Percentiles rank a stretch among this genome's conserved stretches.
Conservation (phyloP, 495 filamentous ascomycete genomes). For the Aspergillus sparsus region DNA sequence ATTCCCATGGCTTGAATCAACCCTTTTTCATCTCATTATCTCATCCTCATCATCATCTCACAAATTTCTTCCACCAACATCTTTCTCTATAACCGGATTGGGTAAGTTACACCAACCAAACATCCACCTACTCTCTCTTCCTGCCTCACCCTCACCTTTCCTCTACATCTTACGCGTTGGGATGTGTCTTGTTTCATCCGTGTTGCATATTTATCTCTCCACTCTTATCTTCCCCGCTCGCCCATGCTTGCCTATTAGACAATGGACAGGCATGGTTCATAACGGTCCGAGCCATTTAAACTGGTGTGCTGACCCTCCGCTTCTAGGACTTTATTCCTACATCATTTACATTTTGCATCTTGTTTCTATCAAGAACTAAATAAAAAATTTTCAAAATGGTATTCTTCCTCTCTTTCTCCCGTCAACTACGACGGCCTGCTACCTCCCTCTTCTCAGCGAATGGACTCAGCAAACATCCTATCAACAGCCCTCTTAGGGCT, state of each 20-base stretch:
- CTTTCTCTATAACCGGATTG: slow-evolving; percentile 7
- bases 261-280: not conserved
- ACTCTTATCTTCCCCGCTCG: slow-evolving; percentile 3
- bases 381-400: slow-evolving; percentile 70
- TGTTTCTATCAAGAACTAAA: slow-evolving; percentile 15
- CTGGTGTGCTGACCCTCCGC: slow-evolving; percentile 22
- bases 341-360: slow-evolving; percentile 8
- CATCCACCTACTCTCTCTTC: not conserved
- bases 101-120: slow-evolving; percentile 17
- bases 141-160: not conserved
- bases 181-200: not conserved
- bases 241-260: slow-evolving; percentile 1
- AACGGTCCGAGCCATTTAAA: slow-evolving; percentile 20
- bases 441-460: slow-evolving; percentile 53
- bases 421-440: slow-evolving; percentile 58
- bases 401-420: slow-evolving; percentile 63
- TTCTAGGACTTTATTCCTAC: slow-evolving; percentile 6
- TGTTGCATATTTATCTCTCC: slow-evolving; percentile 9
- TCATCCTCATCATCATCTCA: slow-evolving; percentile 9
- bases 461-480: slow-evolving; percentile 28
- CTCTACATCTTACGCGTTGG: not conserved
- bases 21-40: slow-evolving; percentile 16
- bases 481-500: slow-evolving; percentile 29
- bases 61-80: not conserved
- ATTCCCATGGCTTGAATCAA: slow-evolving; percentile 15